phyloP scores from a whole-genome alignment of 129 eudicot genomes.

The Centaurea solstitialis region DNA sequence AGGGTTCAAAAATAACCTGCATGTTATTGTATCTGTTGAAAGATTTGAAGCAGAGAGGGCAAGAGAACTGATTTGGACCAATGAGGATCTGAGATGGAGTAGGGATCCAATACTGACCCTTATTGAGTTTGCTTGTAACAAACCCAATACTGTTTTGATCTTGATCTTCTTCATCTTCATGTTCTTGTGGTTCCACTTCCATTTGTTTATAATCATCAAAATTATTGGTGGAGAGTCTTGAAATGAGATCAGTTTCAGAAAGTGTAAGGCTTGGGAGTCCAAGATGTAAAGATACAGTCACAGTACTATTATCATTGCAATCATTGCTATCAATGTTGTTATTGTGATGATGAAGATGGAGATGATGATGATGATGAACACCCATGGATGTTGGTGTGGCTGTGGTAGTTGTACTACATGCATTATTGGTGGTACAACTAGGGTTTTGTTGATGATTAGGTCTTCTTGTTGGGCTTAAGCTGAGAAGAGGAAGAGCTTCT shows the following conservation, averaged over 20 bases:
- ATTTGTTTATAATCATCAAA: constrained; percentile 2
- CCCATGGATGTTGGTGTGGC: not conserved
- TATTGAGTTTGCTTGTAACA: constrained; percentile 35
- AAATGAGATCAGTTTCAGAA: constrained; percentile 25
- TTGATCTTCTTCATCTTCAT: not conserved
- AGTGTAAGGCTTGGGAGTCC: constrained; percentile 54
- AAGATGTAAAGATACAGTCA: constrained; percentile 47
- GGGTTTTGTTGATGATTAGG: constrained; percentile 13
- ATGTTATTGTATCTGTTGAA: constrained; percentile 72
- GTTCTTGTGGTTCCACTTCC: not conserved
- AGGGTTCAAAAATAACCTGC: constrained; percentile 43
- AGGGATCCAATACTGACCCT: constrained; percentile 67
- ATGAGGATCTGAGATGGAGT: constrained; percentile 62
- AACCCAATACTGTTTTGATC: constrained; percentile 22
- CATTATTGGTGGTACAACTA: not conserved
- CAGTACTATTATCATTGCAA: constrained; percentile 19
- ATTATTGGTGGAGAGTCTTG: constrained; percentile 2
- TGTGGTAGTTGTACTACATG: not conserved
- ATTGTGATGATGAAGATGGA: not conserved
- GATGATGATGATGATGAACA: not conserved
- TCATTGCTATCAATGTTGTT: not conserved
- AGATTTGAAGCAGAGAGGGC: constrained; percentile 63
- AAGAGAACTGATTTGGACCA: constrained; percentile 71
- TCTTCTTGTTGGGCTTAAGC: constrained; percentile 20
- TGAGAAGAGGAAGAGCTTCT: constrained; percentile 69